Evolutionary conservation across 2,329 filamentous ascomycete genomes (phyloP), one percentile per base, ranked within the genome.

Genomic region (Aspergillus ochraceus): DNA sequence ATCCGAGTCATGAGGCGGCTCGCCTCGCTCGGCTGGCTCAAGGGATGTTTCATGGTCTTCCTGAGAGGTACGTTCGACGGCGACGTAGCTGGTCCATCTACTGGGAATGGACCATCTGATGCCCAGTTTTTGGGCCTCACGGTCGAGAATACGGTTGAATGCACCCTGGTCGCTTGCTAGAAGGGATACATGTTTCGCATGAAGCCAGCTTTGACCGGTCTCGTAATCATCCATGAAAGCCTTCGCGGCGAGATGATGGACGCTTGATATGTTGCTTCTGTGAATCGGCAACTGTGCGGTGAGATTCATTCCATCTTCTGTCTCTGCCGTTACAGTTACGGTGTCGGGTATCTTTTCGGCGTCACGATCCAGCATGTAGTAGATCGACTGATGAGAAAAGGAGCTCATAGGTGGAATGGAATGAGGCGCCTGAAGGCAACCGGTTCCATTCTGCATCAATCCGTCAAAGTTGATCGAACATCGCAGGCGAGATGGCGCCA

Each of bases 401-500:
- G 53, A 30, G 46, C 20, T 49, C 39, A 55, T 12, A 10, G 29
- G 8, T 6, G 53, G 53, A 32, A 55, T 36, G 3, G 22, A 8
- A 9, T 49, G 29, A 11, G 53, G 53, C 6, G 53, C 39, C 24
- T 55, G 53, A 12, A 55, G 22, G 9, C 12, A 14, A 6, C 6
- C 11, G 5, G 22, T 14, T 2, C 17, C 22, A n/a, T 49, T 12
- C 39, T 47, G 22, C 6, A 14, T 14, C 24, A 19, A 26, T 2
- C 46, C 30, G 24, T 26, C 22, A 20, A 61, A 49, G 17, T 50
- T 32, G 8, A 61, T 52, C 6, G 29, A 14, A 45, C 55, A 58
- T 22, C 29, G 55, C 20, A 58, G 51, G n/a, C 51, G 85, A 11
- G 83, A 57, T 26, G 55, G 55, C 30, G 46, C 84, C 30, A 90